Percentiles rank a stretch among this genome's conserved stretches.
Conservation (phyloP, 768 basidiomycete genomes). For the Leccinum boreale region DNA sequence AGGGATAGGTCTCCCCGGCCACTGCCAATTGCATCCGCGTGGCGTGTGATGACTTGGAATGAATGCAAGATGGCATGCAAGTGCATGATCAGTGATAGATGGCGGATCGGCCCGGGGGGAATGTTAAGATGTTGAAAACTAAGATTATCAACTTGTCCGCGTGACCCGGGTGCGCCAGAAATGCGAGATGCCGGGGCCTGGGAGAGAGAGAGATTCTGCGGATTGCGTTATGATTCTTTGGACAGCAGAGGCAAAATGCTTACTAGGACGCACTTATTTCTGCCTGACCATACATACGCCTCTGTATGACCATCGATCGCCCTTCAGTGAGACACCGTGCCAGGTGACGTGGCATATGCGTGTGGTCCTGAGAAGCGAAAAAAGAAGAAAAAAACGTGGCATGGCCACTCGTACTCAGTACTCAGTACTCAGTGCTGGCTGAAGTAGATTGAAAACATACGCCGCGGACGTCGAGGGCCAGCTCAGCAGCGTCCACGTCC, state of each 20-base stretch:
- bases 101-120: neutral
- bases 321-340: neutral
- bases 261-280: neutral
- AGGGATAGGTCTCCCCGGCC: neutral
- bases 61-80: no score
- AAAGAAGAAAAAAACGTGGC: neutral
- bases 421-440: neutral
- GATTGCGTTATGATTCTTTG: neutral
- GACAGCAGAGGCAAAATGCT: neutral
- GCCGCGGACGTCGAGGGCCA: neutral
- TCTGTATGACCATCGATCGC: neutral
- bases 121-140: neutral
- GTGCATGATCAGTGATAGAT: no score
- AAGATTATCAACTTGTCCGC: neutral
- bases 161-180: neutral
- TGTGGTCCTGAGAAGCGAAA: neutral
- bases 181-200: neutral
- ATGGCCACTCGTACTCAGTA: neutral
- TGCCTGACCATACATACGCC: neutral
- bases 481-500: neutral
- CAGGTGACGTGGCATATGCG: neutral
- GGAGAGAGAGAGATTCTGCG: no score
- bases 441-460: neutral
- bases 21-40: neutral
- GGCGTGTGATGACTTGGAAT: neutral